phyloP scores from a whole-genome alignment of 768 basidiomycete species.

The Leccinellum luteum region DNA sequence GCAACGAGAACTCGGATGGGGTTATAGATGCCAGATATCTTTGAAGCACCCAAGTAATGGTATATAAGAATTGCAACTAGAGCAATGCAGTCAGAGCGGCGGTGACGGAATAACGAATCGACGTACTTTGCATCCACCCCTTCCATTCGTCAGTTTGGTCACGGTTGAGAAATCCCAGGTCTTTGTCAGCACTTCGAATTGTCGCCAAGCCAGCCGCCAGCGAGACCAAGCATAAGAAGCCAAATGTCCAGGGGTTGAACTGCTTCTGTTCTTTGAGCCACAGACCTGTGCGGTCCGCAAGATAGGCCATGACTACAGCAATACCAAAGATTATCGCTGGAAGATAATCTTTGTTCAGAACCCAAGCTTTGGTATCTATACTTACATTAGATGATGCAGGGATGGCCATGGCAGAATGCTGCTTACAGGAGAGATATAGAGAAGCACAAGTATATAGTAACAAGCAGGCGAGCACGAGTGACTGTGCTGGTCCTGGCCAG shows the following conservation, averaged over 20 bases:
- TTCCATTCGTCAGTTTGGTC: slow-evolving; percentile 98
- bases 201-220: slow-evolving; percentile 61
- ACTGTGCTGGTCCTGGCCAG: slow-evolving; percentile 54
- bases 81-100: slow-evolving; percentile 1
- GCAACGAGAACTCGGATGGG: slow-evolving; percentile 86
- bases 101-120: background rate
- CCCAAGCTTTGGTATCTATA: slow-evolving; percentile 19
- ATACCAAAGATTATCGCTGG: slow-evolving; percentile 62
- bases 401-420: background rate
- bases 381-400: slow-evolving; percentile 13
- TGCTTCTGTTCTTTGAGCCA: slow-evolving; percentile 92
- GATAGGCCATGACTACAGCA: slow-evolving; percentile 65
- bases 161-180: slow-evolving; percentile 84
- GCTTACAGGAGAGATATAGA: slow-evolving; percentile 36
- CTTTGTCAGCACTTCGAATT: slow-evolving; percentile 70
- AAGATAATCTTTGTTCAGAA: slow-evolving; percentile 14
- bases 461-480: slow-evolving; percentile 46
- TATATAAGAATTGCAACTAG: slow-evolving; percentile 88
- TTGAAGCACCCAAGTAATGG: slow-evolving; percentile 88
- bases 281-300: slow-evolving; percentile 81
- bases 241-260: slow-evolving; percentile 68
- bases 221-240: slow-evolving; percentile 49
- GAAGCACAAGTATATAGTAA: slow-evolving; percentile 52
- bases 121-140: slow-evolving; percentile 95
- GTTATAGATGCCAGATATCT: slow-evolving; percentile 91